phyloP scores from a whole-genome alignment of 345 rosid species.

The Populus alba region DNA sequence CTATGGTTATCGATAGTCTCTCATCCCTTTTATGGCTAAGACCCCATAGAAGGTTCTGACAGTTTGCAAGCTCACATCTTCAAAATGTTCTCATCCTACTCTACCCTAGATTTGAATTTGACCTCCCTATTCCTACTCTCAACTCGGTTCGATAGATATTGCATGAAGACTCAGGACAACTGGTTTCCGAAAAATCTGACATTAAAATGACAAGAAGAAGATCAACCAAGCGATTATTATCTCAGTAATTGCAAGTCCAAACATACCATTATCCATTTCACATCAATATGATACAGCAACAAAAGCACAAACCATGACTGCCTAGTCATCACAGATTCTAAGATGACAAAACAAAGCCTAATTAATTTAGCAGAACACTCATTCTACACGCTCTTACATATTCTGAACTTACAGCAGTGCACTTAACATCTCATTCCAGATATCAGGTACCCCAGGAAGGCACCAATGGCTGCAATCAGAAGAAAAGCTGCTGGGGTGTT shows the following conservation, averaged over 20 bases:
- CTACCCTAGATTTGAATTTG: background rate
- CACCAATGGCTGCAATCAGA: constrained; percentile 99
- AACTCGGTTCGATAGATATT: background rate
- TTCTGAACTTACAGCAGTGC: constrained; percentile 37
- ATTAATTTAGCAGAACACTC: constrained; percentile 15
- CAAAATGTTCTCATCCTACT: background rate
- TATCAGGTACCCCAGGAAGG: constrained; percentile 93
- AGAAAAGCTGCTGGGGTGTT: constrained; percentile 37
- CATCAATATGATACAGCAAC: constrained; percentile 10
- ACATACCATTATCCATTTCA: constrained; percentile 14
- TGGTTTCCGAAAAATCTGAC: background rate
- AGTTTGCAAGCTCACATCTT: background rate
- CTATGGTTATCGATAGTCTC: background rate
- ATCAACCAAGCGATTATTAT: background rate
- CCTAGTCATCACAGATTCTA: constrained; percentile 15
- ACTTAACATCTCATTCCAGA: constrained; percentile 87
- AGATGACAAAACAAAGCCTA: constrained; percentile 4
- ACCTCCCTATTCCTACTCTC: background rate
- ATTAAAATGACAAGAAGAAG: background rate
- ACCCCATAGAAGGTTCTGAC: no score
- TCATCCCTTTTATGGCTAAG: background rate
- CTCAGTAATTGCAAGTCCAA: background rate
- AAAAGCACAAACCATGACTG: constrained; percentile 7
- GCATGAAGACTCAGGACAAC: background rate
- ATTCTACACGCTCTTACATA: background rate